These are phyloP conservation scores for Chlorella sp. DNA, from an alignment of 139 green algal genomes.

Conservation along the genomic window DNA sequence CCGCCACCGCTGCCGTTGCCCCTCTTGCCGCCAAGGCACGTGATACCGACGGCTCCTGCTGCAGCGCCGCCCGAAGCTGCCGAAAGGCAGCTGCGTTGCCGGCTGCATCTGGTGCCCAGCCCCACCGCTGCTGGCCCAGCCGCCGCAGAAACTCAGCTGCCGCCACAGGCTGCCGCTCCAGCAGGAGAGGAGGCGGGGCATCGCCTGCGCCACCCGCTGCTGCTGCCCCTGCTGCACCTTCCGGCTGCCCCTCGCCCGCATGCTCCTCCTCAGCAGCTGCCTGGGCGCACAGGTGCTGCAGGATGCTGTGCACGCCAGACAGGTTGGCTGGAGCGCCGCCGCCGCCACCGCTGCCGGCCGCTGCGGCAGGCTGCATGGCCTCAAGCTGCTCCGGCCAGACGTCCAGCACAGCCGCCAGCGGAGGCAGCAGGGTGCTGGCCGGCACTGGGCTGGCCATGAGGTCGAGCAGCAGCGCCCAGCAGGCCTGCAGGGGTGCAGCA, in stretches of 20 bases:
- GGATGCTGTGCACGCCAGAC: neutral
- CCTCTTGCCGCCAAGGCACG: neutral
- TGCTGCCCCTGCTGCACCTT: neutral
- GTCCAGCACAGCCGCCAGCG: constrained; percentile 36
- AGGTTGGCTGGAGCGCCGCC: neutral
- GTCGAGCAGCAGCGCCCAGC: constrained; percentile 3
- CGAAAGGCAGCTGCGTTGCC: neutral
- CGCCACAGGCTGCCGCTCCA: constrained; percentile 19
- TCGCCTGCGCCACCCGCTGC: neutral
- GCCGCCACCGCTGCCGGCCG: neutral
- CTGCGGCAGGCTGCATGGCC: neutral
- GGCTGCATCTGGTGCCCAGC: neutral
- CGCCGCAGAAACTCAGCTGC: neutral
- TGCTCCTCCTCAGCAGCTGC: neutral
- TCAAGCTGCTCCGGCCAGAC: constrained; percentile 11
- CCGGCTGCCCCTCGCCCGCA: neutral
- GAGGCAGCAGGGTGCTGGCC: constrained; percentile 13
- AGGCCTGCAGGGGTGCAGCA: constrained; percentile 11
- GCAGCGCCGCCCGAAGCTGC: neutral
- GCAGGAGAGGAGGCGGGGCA: constrained; percentile 8
- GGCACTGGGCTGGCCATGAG: neutral
- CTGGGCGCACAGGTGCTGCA: neutral
- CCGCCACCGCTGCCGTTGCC: neutral
- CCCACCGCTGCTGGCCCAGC: constrained; percentile 12
- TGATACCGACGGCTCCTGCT: neutral